Base-by-base conservation (phyloP, 192 early-diverging fungal genomes). In the Geranomyces michiganensis region DNA sequence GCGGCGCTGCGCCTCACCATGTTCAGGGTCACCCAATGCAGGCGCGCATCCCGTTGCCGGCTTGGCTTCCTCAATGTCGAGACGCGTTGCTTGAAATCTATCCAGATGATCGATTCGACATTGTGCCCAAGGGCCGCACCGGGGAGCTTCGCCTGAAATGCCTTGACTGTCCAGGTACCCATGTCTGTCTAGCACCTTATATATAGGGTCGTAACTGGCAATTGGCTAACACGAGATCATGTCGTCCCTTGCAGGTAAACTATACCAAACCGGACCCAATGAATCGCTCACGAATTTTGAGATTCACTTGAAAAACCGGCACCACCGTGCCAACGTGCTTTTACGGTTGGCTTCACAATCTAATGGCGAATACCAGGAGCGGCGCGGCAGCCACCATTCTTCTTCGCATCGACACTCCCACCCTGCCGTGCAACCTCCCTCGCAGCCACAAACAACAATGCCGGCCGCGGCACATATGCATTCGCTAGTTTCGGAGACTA, bases 281-380 rank as follows among this genome's bases (percentile, higher is more conserved):
- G 68, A 79, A 33, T 74, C 82, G 9, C 65, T 85, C 26, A 60
- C 59, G 24, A 85, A 85, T 62, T 84, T 84, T 68, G 82, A 85
- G 62, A 75, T 84, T 9, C 84, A 85, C 73, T 65, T 85, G 59
- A 81, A 80, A 64, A 84, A 84, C 41, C 45, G 68, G 10, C 46
- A 55, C 9, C 74, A 75, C 63, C 43, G 74, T 0, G 61, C 48
- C 17, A 75, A 68, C 51, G 74, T 75, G 14, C 22, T 31, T 29
- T 4, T 29, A 9, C 58, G 58, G 15, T 3, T 27, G 12, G 31
- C 24, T 19, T 6, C 58, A 1, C 58, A 60, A 60, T 4, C 31
- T 29, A 19, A 26, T 32, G 21, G 15, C 29, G 29, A 60, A 19
- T 31, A 60, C 29, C 31, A 60, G 17, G 29, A 60, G 31, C 58